Conservation (phyloP, 768 basidiomycete species). For the Naematelia encephala region DNA sequence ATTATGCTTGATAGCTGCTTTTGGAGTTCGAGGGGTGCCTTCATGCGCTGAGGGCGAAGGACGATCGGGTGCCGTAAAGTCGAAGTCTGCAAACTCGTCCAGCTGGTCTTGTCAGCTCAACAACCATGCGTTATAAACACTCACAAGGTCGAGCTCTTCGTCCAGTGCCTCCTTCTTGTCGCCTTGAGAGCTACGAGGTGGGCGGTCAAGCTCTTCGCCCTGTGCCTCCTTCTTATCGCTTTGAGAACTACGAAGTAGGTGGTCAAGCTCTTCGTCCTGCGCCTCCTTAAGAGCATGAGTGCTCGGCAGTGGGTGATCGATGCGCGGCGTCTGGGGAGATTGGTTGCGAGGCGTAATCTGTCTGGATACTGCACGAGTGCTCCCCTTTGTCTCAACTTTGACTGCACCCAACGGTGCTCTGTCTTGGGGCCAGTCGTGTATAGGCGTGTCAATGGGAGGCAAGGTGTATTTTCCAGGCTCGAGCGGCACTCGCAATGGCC, state of each 20-base stretch:
- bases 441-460: background rate
- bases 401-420: too few species aligned
- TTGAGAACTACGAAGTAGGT: too few species aligned
- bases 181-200: background rate
- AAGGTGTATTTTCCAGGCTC: background rate
- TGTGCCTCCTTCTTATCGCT: too few species aligned
- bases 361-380: too few species aligned
- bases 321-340: too few species aligned
- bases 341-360: too few species aligned
- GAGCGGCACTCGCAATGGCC: background rate
- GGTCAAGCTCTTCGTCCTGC: too few species aligned
- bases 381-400: too few species aligned
- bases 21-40: constrained; percentile 2
- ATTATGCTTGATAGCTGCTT: background rate
- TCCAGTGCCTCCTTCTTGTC: background rate
- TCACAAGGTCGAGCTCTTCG: constrained; percentile 3
- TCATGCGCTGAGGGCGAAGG: background rate
- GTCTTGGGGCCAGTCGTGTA: background rate
- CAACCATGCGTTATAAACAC: background rate
- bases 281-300: too few species aligned
- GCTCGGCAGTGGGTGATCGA: too few species aligned
- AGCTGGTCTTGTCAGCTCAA: constrained; percentile 7
- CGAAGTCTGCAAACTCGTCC: constrained; percentile 9
- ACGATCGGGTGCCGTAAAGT: constrained; percentile 1
- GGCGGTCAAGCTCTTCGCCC: too few species aligned